Evolutionary conservation across 1,284 basidiomycete genomes (phyloP), one percentile per base, ranked within the genome.

Genomic region (Marasmius sp.): DNA sequence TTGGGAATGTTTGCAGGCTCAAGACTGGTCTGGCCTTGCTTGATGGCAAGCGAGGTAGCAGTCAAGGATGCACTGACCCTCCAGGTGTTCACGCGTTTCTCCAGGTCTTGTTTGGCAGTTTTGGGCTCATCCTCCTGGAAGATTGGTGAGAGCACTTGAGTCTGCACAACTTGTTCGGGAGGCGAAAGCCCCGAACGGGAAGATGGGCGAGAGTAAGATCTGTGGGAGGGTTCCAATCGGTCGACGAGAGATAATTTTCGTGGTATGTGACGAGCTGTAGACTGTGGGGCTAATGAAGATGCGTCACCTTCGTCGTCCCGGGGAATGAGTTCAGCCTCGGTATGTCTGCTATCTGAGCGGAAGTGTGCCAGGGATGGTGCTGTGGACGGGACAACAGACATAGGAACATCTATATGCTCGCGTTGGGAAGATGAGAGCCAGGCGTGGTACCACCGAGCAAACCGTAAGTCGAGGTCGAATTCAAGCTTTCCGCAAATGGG

Each of bases 401-500:
- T 73, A 1, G 77, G 75, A 43, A 79, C 74, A 53, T 83, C 82
- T 20, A 75, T 68, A 38, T 74, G 67, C 50, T 85, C 81, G 67
- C 84, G 72, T 51, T 79, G 78, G 41, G 79, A 71, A 18, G 81
- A 77, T 1, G 82, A 77, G 18, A 87, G 65, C 91, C 91, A 93
- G 3, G 85, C 72, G 39, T 85, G 76, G 68, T 86, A 91, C 91
- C 91, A 93, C 36, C 85, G 80, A 27, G 91, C 91, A 66, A 85
- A 85, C 39, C 77, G 76, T 61, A 85, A 61, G 74, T 93, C 91
- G 58, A 93, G 84, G 74, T 93, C 91, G 69, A 93, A 92, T 72
- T 93, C 91, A 34, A 93, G 79, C 55, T 82, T 85, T 14, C 89
- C 91, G 60, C 81, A 78, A 64, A 93, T 85, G 1, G 89, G 86